phyloP scores from a whole-genome alignment of 75 land plant species.

The Chamaecyparis obtusa region DNA sequence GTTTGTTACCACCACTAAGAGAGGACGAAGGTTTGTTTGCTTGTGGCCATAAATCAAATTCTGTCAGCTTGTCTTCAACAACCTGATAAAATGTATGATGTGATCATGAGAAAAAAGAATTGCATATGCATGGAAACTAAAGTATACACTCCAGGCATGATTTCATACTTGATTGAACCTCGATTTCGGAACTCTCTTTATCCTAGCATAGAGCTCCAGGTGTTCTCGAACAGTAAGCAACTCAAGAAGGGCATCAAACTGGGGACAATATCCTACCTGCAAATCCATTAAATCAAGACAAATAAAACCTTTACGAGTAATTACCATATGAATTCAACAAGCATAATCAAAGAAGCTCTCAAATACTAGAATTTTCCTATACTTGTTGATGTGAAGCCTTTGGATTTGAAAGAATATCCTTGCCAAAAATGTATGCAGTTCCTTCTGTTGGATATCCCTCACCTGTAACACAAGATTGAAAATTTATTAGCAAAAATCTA shows the following conservation, averaged over 20 bases:
- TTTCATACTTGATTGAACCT: conserved; percentile 38
- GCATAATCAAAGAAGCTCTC: not conserved
- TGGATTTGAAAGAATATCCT: conserved; percentile 58
- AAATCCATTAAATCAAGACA: conserved; percentile 7
- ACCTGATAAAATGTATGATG: conserved; percentile 38
- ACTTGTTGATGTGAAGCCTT: conserved; percentile 66
- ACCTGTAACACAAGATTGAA: conserved; percentile 29
- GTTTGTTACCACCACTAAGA: conserved; percentile 94
- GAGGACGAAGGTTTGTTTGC: conserved; percentile 69
- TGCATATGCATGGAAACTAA: not conserved
- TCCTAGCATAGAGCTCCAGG: conserved; percentile 86
- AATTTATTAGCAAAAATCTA: not conserved
- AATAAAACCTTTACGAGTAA: not conserved
- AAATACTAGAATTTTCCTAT: conserved; percentile 4
- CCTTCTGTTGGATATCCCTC: conserved; percentile 68
- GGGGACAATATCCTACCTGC: conserved; percentile 95
- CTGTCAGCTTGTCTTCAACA: conserved; percentile 66
- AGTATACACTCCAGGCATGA: conserved; percentile 1
- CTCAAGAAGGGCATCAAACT: conserved; percentile 92
- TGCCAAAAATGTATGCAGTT: conserved; percentile 73
- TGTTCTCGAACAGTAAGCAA: conserved; percentile 79
- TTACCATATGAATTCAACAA: not conserved
- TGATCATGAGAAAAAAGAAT: not conserved
- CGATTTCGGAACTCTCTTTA: conserved; percentile 72
- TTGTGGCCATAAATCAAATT: conserved; percentile 77